phyloP scores from a whole-genome alignment of 805 yeast genomes.

The Schwanniomyces yamadae region DNA sequence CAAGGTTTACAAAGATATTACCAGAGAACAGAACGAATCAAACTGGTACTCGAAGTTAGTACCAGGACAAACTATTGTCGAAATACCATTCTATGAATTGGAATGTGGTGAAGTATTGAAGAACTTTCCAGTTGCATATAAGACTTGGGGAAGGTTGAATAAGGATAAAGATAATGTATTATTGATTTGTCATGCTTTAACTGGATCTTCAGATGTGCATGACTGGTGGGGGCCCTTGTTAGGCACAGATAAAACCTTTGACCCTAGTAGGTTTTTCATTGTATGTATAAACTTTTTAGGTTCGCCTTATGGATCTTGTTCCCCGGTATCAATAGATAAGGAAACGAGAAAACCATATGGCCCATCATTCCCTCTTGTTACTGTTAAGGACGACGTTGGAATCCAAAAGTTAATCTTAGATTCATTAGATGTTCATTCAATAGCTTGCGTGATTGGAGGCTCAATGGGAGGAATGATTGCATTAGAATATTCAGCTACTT shows the following conservation, averaged over 20 bases:
- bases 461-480: conserved; percentile 99
- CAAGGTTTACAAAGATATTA: conserved; percentile 35
- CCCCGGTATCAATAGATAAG: conserved; percentile 84
- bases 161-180: conserved; percentile 68
- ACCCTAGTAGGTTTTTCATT: conserved; percentile 82
- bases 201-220: conserved; percentile 91
- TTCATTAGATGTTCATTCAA: conserved; percentile 68
- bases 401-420: conserved; percentile 79
- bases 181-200: conserved; percentile 93
- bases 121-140: conserved; percentile 89
- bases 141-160: conserved; percentile 91
- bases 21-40: conserved; percentile 44
- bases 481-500: conserved; percentile 72
- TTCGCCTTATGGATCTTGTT: conserved; percentile 93
- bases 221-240: conserved; percentile 99
- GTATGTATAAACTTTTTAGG: conserved; percentile 92
- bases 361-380: conserved; percentile 91
- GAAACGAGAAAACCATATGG: conserved; percentile 78
- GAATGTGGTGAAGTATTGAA: conserved; percentile 78
- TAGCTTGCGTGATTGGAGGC: conserved; percentile 91
- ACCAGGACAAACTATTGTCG: conserved; percentile 71
- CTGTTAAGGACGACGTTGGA: conserved; percentile 88
- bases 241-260: conserved; percentile 85
- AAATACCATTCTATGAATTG: conserved; percentile 68
- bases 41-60: conserved; percentile 75